A percentile compares a stretch with the other conserved stretches of the same genome.
These are phyloP conservation scores for Brassica carinata DNA, from an alignment of 345 rosid species.

Conservation along the genomic window DNA sequence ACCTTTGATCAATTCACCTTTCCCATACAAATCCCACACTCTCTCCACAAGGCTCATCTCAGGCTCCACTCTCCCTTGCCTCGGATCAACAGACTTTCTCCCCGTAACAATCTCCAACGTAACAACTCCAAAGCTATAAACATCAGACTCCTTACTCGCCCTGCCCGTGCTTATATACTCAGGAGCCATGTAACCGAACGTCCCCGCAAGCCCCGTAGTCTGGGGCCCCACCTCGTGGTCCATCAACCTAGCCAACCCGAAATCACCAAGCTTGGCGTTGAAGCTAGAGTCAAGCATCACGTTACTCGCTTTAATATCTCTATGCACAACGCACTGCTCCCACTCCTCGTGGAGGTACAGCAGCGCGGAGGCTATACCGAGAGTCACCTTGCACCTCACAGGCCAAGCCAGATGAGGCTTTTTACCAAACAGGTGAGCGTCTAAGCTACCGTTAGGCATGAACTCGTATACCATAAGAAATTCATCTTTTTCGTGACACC, in stretches of 20 bases:
- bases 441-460: slow-evolving; percentile 73
- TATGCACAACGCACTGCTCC: slow-evolving; percentile 63
- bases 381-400: slow-evolving; percentile 46
- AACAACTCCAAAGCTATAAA: slow-evolving; percentile 54
- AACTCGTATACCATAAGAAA: slow-evolving; percentile 69
- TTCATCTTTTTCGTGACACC: slow-evolving; percentile 64
- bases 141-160: slow-evolving; percentile 55
- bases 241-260: slow-evolving; percentile 60
- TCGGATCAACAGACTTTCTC: slow-evolving; percentile 43
- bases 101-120: slow-evolving; percentile 48
- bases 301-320: slow-evolving; percentile 68
- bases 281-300: slow-evolving; percentile 62
- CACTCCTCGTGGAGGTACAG: slow-evolving; percentile 68
- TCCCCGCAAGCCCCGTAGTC: slow-evolving; percentile 57
- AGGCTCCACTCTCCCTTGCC: slow-evolving; percentile 20
- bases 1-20: slow-evolving; percentile 27
- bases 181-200: slow-evolving; percentile 58
- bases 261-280: slow-evolving; percentile 66
- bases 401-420: slow-evolving; percentile 48
- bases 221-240: slow-evolving; percentile 49
- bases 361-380: slow-evolving; percentile 55
- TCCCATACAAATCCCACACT: slow-evolving; percentile 54
- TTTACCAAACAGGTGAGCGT: slow-evolving; percentile 53
- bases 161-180: slow-evolving; percentile 55
- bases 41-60: slow-evolving; percentile 49